These are phyloP conservation scores for Lolium multiflorum DNA, from an alignment of 176 grass and related monocot species.

Conservation along the genomic window DNA sequence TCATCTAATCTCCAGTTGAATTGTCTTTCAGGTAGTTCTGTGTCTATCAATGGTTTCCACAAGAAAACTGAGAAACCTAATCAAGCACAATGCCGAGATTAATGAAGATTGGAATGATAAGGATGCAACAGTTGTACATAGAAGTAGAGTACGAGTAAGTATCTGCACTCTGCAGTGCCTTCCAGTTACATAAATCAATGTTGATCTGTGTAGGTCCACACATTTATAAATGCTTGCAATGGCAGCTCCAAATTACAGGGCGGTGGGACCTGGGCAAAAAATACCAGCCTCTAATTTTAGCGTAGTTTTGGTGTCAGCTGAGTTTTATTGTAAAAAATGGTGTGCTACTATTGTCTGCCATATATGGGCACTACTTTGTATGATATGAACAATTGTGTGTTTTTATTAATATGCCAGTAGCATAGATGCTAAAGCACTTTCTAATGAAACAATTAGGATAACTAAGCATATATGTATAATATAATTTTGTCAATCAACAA, in stretches of 20 bases:
- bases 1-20: slow-evolving; percentile 11
- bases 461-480: slow-evolving; percentile 2
- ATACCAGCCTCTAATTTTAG: neutral
- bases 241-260: neutral
- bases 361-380: slow-evolving; percentile 11
- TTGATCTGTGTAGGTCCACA: neutral
- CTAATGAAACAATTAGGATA: neutral
- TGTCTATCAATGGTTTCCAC: slow-evolving; percentile 71
- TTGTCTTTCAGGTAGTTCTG: slow-evolving; percentile 39
- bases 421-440: neutral
- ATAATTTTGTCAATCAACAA: slow-evolving; percentile 22
- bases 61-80: slow-evolving; percentile 83
- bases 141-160: slow-evolving; percentile 66
- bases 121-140: slow-evolving; percentile 61
- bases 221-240: slow-evolving; percentile 3
- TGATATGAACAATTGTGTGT: neutral
- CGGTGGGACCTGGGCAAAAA: neutral
- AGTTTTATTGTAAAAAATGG: slow-evolving; percentile 11
- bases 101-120: slow-evolving; percentile 80
- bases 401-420: neutral
- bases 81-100: slow-evolving; percentile 76
- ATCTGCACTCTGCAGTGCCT: slow-evolving; percentile 6
- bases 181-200: slow-evolving; percentile 24
- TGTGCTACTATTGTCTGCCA: neutral
- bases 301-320: neutral